A percentile compares a stretch with the other conserved stretches of the same genome.
These are phyloP conservation scores for Kwoniella sp. DNA, from an alignment of 768 basidiomycete genomes.

Conservation along the genomic window DNA sequence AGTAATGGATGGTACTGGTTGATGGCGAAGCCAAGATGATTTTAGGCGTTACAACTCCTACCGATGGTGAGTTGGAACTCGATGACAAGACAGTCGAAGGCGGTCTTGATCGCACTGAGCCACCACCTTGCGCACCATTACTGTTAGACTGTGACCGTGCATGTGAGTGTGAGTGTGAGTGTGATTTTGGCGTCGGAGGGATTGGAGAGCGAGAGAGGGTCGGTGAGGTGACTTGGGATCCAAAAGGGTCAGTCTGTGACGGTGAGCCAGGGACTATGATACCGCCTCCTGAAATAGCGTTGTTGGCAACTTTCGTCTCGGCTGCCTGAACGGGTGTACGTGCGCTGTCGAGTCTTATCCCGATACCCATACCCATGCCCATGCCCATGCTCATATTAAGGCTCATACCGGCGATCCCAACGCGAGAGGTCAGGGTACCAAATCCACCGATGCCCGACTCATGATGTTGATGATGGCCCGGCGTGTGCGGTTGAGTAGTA, in stretches of 20 bases:
- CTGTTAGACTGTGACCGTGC: too few relatives aligned
- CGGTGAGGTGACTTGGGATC: conserved; percentile 28
- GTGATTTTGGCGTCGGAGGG: not conserved
- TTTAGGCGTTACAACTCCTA: conserved; percentile 22
- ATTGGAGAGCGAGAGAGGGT: conserved; percentile 16
- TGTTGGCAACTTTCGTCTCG: too few relatives aligned
- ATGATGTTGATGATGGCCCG: conserved; percentile 6
- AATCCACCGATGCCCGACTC: not conserved
- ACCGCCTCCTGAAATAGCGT: not conserved
- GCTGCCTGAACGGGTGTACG: not conserved
- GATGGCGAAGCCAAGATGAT: conserved; percentile 38
- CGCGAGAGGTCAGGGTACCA: not conserved
- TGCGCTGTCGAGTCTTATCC: not conserved
- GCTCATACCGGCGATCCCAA: not conserved
- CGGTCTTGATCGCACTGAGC: conserved; percentile 8
- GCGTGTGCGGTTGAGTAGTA: not conserved
- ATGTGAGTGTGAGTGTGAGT: conserved; percentile 6
- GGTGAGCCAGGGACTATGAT: conserved; percentile 25
- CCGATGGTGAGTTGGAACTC: conserved; percentile 7
- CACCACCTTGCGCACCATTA: not conserved
- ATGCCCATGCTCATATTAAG: not conserved
- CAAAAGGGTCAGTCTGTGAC: conserved; percentile 34
- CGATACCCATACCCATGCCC: too few relatives aligned
- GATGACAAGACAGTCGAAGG: conserved; percentile 18
- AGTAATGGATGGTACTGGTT: conserved; percentile 39